Evolutionary conservation across 768 basidiomycete species (phyloP), one percentile per base, ranked within the genome.

Genomic region (Macrolepiota fuliginosa): DNA sequence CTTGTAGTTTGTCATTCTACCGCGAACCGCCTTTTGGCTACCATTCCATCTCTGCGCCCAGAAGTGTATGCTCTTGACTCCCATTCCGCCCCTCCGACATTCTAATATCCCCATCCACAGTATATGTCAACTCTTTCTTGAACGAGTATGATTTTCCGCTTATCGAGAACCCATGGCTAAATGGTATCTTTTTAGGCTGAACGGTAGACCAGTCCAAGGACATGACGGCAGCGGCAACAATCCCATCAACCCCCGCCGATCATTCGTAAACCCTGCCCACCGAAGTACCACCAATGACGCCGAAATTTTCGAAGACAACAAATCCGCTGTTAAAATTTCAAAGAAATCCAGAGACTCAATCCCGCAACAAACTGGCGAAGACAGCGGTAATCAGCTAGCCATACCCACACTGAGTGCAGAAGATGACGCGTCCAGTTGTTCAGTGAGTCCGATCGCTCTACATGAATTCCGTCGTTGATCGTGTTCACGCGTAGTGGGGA

Each of bases 1-100:
- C 45, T 5, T 3, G 7, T 51, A 73, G 72, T 72, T 71, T 63
- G 39, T 58, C 6, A 53, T 64, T 25, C 62, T 64, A 29, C 70
- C 72, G 1, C 54, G 60, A 15, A 69, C 61, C 35, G 53, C 64
- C 9, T 54, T 69, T 40, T 73, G 72, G 72, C 68, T 72, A 56
- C 65, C 68, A 15, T 69, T 72, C 61, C 71, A 71, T 45, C 65
- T 72, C 49, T 61, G 68, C 32, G 64, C 65, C 67, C 66, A 71
- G 69, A 69, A 56, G 69, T 68, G 60, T 19, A 54, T 47, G n/a
- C 37, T 35, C 25, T n/a, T 45, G 27, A 40, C 36, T 51, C 56
- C 3, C 7, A 25, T 37, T 24, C 19, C 24, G 11, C 22, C 4
- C 19, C 32, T 1, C 17, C 15, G 12, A 19, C 36, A 3, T 50